Percentiles rank a stretch among this genome's conserved stretches.
Evolutionary conservation across 2,329 filamentous ascomycete genomes (phyloP).

Genomic region (Xylaria sp.): DNA sequence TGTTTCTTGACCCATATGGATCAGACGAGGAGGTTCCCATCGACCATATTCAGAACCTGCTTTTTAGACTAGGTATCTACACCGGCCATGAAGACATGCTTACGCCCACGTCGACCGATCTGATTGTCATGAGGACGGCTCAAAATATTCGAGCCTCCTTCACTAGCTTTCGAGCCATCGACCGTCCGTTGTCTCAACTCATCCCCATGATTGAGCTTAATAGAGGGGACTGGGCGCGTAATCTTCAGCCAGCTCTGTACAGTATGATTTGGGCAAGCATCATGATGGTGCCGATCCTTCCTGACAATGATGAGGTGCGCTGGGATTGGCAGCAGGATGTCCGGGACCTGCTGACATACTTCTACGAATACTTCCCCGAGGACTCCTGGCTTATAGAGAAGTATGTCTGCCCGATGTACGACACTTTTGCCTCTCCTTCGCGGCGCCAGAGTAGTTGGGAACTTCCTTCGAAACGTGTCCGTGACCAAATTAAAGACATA

Average conservation of each 20-base stretch:
- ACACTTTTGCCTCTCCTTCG: slow-evolving; percentile 53
- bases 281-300: slow-evolving; percentile 61
- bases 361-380: slow-evolving; percentile 74
- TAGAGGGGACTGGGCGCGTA: slow-evolving; percentile 66
- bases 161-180: slow-evolving; percentile 58
- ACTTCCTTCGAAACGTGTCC: slow-evolving; percentile 51
- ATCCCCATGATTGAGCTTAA: slow-evolving; percentile 53
- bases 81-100: slow-evolving; percentile 64
- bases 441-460: slow-evolving; percentile 51
- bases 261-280: slow-evolving; percentile 78
- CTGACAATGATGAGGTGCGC: slow-evolving; percentile 53
- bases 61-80: slow-evolving; percentile 63
- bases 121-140: slow-evolving; percentile 79
- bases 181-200: slow-evolving; percentile 54
- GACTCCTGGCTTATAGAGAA: slow-evolving; percentile 78
- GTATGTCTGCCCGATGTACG: slow-evolving; percentile 73
- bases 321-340: slow-evolving; percentile 71
- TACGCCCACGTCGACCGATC: slow-evolving; percentile 69
- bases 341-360: slow-evolving; percentile 71
- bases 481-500: slow-evolving; percentile 55
- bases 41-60: slow-evolving; percentile 66
- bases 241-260: slow-evolving; percentile 72
- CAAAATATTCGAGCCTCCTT: slow-evolving; percentile 84
- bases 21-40: slow-evolving; percentile 73
- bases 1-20: slow-evolving; percentile 88